Evolutionary conservation across 305 asterid species (phyloP).

Genomic region (Solanum hybrid): DNA sequence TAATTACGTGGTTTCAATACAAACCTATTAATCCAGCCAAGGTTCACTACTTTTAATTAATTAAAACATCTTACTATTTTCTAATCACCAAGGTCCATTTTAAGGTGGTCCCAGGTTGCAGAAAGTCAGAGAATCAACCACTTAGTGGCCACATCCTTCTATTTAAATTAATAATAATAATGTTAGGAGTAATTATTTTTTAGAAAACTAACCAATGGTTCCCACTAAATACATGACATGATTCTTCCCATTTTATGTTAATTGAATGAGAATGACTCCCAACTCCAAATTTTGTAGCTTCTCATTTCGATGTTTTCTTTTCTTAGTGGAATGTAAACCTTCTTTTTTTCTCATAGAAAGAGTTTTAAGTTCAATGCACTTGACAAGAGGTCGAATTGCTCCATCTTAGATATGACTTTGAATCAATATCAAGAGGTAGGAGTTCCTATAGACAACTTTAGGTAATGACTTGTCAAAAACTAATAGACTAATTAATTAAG

Average conservation of each 20-base stretch:
- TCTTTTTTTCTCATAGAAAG: neutral
- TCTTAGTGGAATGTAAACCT: neutral
- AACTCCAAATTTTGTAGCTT: neutral
- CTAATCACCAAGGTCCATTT: neutral
- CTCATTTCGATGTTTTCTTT: neutral
- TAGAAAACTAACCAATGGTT: neutral
- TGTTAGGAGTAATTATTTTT: neutral
- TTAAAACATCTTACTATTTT: neutral
- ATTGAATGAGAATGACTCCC: neutral
- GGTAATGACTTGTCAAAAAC: neutral
- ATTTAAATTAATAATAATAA: neutral
- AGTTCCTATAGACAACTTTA: neutral
- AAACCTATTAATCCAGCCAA: neutral
- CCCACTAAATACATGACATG: neutral
- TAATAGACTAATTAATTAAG: neutral
- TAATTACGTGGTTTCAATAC: neutral
- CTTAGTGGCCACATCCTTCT: neutral
- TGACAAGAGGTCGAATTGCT: too few species aligned
- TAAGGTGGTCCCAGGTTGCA: constrained; percentile 1
- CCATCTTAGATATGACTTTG: neutral
- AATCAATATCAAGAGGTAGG: neutral
- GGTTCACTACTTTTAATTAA: neutral
- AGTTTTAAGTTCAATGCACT: too few species aligned
- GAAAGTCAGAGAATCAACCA: neutral
- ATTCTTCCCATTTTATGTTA: neutral